Conservation (phyloP, 768 basidiomycete genomes). For the Panus rudis region DNA sequence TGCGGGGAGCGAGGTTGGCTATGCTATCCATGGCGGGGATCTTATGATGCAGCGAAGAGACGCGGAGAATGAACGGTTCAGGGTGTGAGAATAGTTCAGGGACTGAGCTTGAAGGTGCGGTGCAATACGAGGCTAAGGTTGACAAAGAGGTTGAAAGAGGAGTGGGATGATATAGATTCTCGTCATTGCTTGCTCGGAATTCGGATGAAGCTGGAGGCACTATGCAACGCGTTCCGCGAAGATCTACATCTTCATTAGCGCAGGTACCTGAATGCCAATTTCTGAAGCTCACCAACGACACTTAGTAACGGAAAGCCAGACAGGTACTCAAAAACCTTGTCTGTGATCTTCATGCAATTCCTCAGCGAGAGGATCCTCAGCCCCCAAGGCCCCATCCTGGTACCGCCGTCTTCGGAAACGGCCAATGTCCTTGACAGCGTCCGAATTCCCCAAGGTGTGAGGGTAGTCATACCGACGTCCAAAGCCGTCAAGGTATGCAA, state of each 20-base stretch:
- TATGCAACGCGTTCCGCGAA: constrained; percentile 22
- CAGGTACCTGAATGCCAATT: not conserved
- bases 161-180: constrained; percentile 14
- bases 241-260: constrained; percentile 11
- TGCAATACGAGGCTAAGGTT: not conserved
- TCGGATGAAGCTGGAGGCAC: not conserved
- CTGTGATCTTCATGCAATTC: constrained; percentile 43
- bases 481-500: constrained; percentile 54
- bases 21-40: too few species aligned
- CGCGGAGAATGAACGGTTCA: constrained; percentile 25
- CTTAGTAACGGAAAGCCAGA: constrained; percentile 49
- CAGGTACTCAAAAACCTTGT: constrained; percentile 36
- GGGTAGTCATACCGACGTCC: constrained; percentile 49
- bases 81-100: constrained; percentile 28
- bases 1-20: too few species aligned
- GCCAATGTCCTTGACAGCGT: constrained; percentile 44
- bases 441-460: constrained; percentile 48
- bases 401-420: constrained; percentile 9
- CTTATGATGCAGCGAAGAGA: constrained; percentile 22
- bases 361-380: constrained; percentile 53
- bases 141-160: constrained; percentile 6
- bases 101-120: not conserved
- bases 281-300: constrained; percentile 50
- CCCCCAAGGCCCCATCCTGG: constrained; percentile 42
- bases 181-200: constrained; percentile 9